Base-by-base conservation (phyloP, 2,329 filamentous ascomycete genomes). In the Aspergillus vadensis region DNA sequence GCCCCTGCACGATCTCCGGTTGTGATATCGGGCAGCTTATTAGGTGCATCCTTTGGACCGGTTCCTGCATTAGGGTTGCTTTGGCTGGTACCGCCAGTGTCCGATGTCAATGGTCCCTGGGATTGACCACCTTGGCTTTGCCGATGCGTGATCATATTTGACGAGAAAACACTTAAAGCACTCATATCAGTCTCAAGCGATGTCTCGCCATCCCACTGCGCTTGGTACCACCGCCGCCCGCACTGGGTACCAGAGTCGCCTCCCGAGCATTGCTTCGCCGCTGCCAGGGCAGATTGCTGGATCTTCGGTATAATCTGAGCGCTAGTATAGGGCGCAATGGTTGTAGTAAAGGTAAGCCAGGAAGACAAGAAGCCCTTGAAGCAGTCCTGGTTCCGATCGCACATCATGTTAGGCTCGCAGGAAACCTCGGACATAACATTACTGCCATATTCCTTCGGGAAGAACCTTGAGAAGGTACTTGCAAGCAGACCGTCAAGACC, bases 341-440 rank as follows among this genome's bases (percentile, higher is more conserved):
- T 83, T 4, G 86, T 84, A 4, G 85, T 81, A 32, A 84, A 81
- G 2, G 86, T 82, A 66, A 91, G 77, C 86, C 88, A 91, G 25
- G 88, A 84, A 66, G 86, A 83, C 15, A 91, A 80, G 66, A 88
- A 89, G 19, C 88, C 88, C 76, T 91, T 91, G 83, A 90, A 92
- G 2, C 85, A 86, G 61, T 85, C 76, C 81, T 92, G 90, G 68
- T 94, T 91, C 51, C 85, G 82, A 57, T 88, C 88, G 78, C 91
- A 95, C 41, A 79, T 85, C 27, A 73, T 70, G 9, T 73, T 78
- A 2, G 80, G 75, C 67, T 92, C 89, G 76, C 91, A 94, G 12
- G 87, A 82, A 3, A 85, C 77, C 73, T 95, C 91, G 58, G 79
- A 86, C 67, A 90, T 86, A 65, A 89, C 80, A 44, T 82, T 82